Evolutionary conservation across 306 rosid species (phyloP), one percentile per base, ranked within the genome.

Genomic region (Gillenia trifoliata): DNA sequence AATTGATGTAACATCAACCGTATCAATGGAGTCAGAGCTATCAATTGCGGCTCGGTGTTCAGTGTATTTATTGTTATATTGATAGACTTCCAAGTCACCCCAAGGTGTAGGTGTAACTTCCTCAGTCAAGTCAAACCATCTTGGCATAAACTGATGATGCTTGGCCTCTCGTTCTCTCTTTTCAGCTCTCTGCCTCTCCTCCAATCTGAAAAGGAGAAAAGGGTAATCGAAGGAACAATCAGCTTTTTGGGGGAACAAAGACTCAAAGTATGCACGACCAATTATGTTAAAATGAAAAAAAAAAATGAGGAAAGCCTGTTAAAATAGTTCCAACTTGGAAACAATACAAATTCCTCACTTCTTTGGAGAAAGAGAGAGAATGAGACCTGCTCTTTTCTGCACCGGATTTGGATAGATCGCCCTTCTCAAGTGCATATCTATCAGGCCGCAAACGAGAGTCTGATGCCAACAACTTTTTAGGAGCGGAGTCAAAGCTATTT

Each of bases 361-460:
- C 11, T 43, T 41, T 3, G 33, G 2, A 41, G 47, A 41, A 7
- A n/a, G 59, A 57, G 34, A 12, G 52, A 64, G 36, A 36, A 47
- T 16, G 16, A 19, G 57, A 92, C 96, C 96, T 85, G 96, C 79
- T 88, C 86, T 93, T 93, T 79, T 91, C 97, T 25, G 91, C 79
- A 66, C 97, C 97, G 10, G 97, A 79, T 85, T 91, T 93, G 30
- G 98, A 88, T 43, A 91, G 79, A 83, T 91, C 97, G 11, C 96
- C 92, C 71, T 83, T 82, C 86, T 93, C 93, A 55, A 93, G 97
- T 70, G 97, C 97, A 64, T 28, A 88, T 88, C 98, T 84, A 85
- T 93, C 97, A 10, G 98, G 93, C 70, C 96, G 96, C 83, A 93
- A 83, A 45, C 97, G 97, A 23, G 98, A 93, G 79, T 93, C 97